Conservation (phyloP, 2,329 filamentous ascomycete species). For the Cytospora piceicola region DNA sequence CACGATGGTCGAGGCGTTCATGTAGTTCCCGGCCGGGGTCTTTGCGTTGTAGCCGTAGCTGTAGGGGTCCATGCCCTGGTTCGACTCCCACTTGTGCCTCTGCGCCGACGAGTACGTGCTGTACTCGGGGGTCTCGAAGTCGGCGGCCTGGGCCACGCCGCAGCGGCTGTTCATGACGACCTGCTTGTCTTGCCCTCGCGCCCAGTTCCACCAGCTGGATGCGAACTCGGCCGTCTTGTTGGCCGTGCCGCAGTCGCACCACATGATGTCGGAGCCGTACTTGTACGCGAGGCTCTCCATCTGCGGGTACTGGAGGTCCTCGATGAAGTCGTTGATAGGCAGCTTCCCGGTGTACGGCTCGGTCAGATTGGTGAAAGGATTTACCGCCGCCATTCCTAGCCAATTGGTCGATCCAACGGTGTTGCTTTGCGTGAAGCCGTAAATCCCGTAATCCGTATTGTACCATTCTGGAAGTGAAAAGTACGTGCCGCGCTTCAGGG, state of each 20-base stretch:
- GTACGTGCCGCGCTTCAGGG: conserved; percentile 50
- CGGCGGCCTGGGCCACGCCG: conserved; percentile 52
- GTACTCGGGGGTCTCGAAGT: conserved; percentile 67
- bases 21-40: conserved; percentile 52
- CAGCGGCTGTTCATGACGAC: conserved; percentile 62
- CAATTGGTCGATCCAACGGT: conserved; percentile 39
- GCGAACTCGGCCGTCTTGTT: conserved; percentile 49
- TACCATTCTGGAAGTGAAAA: conserved; percentile 56
- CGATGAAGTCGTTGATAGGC: conserved; percentile 46
- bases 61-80: conserved; percentile 63
- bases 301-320: conserved; percentile 50
- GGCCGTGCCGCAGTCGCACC: conserved; percentile 52
- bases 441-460: conserved; percentile 49
- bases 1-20: conserved; percentile 55
- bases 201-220: conserved; percentile 47
- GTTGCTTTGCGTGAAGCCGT: conserved; percentile 46
- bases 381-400: conserved; percentile 44
- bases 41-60: conserved; percentile 63
- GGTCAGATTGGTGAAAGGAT: conserved; percentile 47
- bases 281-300: conserved; percentile 49
- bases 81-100: conserved; percentile 62
- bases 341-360: conserved; percentile 50
- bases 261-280: conserved; percentile 53
- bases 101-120: conserved; percentile 53
- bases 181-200: conserved; percentile 46